Evolutionary conservation across 139 green algal genomes (phyloP).

Genomic region (Penium margaritaceum): DNA sequence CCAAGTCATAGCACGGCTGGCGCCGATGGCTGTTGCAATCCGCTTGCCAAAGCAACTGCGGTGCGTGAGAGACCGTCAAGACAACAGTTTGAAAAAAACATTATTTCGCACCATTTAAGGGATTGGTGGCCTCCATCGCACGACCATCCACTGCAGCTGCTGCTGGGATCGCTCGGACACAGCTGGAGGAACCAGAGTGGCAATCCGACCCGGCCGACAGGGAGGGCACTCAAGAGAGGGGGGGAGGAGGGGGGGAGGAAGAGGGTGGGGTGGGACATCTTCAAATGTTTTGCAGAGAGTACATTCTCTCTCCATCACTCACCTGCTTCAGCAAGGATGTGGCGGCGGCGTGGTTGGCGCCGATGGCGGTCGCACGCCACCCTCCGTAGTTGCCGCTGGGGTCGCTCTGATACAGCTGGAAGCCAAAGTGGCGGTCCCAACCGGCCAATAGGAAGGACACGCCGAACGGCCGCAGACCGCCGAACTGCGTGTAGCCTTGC

Average conservation of each 20-base stretch:
- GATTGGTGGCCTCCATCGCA: no score
- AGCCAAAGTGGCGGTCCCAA: slow-evolving; percentile 78
- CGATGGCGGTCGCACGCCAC: slow-evolving; percentile 93
- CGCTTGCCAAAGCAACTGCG: no score
- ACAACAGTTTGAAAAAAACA: no score
- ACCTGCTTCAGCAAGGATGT: slow-evolving; percentile 57
- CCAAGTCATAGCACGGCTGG: slow-evolving; percentile 70
- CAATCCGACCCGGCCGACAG: slow-evolving; percentile 93
- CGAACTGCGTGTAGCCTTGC: slow-evolving; percentile 76
- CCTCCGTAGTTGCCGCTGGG: slow-evolving; percentile 92
- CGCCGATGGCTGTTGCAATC: slow-evolving; percentile 91
- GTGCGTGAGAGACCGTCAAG: no score
- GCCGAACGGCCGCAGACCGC: slow-evolving; percentile 89
- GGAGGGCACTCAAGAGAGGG: no score
- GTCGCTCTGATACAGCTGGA: slow-evolving; percentile 93
- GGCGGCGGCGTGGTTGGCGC: slow-evolving; percentile 67
- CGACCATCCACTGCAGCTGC: slow-evolving; percentile 95
- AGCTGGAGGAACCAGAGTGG: slow-evolving; percentile 84
- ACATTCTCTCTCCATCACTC: no score
- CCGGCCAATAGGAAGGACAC: slow-evolving; percentile 95
- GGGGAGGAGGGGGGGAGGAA: no score
- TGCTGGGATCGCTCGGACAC: slow-evolving; percentile 84
- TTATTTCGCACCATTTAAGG: no score
- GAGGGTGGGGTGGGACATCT: no score
- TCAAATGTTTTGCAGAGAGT: no score